Conservation (phyloP, 108 stramenopile species). For the Asterionellopsis glacialis region DNA sequence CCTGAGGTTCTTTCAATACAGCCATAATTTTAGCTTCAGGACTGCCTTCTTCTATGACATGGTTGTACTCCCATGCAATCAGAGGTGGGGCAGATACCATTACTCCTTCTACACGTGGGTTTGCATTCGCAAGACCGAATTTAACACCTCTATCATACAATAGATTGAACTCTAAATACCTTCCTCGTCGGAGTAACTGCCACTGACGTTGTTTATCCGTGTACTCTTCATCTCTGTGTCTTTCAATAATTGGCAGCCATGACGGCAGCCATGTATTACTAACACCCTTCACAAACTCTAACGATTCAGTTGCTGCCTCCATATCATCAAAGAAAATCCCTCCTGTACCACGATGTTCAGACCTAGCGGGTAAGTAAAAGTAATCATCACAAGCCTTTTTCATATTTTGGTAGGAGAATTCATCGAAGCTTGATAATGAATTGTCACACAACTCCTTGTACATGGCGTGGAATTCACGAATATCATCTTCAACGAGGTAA, state of each 20-base stretch:
- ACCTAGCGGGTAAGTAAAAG: constrained; percentile 88
- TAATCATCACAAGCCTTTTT: constrained; percentile 88
- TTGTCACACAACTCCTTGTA: constrained; percentile 58
- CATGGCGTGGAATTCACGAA: constrained; percentile 63
- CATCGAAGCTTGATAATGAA: constrained; percentile 27
- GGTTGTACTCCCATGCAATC: constrained; percentile 86
- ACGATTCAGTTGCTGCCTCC: constrained; percentile 31
- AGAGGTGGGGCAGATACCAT: constrained; percentile 87
- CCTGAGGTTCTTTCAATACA: constrained; percentile 65
- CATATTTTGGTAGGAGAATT: constrained; percentile 53
- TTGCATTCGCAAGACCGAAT: constrained; percentile 80
- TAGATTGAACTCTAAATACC: constrained; percentile 87
- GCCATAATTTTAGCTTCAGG: constrained; percentile 66
- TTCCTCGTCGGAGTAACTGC: constrained; percentile 72
- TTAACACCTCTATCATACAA: constrained; percentile 88
- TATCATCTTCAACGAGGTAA: constrained; percentile 84
- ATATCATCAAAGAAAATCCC: constrained; percentile 96
- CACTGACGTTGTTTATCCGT: constrained; percentile 80
- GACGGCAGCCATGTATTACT: constrained; percentile 88
- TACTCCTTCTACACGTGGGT: constrained; percentile 85
- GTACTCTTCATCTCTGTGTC: constrained; percentile 36
- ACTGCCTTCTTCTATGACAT: constrained; percentile 56
- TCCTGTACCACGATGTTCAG: constrained; percentile 92
- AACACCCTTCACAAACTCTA: constrained; percentile 69
- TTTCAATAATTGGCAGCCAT: constrained; percentile 77